Conservation (phyloP, 768 basidiomycete species). For the Pleurotus djamor region DNA sequence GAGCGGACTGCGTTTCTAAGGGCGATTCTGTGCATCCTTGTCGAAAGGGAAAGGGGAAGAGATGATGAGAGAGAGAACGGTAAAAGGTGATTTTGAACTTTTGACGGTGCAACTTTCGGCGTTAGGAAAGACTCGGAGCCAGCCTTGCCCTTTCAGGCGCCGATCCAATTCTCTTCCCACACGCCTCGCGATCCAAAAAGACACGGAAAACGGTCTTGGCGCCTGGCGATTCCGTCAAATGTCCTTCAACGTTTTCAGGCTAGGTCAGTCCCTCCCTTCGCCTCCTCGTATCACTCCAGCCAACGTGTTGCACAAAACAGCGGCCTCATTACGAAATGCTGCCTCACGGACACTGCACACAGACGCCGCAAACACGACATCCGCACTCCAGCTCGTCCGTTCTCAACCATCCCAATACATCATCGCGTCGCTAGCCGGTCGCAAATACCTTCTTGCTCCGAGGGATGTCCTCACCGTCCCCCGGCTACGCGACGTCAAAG, state of each 20-base stretch:
- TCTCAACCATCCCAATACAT: conserved; percentile 93
- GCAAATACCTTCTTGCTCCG: conserved; percentile 86
- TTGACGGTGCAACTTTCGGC: conserved; percentile 8
- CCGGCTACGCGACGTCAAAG: conserved; percentile 77
- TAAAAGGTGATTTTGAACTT: conserved; percentile 7
- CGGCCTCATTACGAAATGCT: neutral
- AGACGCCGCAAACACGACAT: conserved; percentile 32
- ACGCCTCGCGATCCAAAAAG: neutral
- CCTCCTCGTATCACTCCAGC: neutral
- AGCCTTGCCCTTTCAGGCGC: neutral
- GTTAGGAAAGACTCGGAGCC: conserved; percentile 9
- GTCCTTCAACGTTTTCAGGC: conserved; percentile 1
- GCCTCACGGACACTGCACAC: neutral
- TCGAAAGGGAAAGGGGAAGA: conserved; percentile 46
- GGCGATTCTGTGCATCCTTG: conserved; percentile 82
- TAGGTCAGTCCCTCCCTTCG: neutral
- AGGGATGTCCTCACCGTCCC: conserved; percentile 94
- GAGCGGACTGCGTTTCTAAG: conserved; percentile 82
- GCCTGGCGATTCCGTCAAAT: neutral
- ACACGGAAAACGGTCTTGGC: no score
- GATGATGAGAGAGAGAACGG: conserved; percentile 25
- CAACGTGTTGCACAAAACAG: neutral
- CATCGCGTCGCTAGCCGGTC: conserved; percentile 83
- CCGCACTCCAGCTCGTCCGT: conserved; percentile 78
- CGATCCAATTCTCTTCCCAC: neutral